These are phyloP conservation scores for Piromyces sp. DNA, from an alignment of 192 early-diverging fungal species.

Conservation along the genomic window DNA sequence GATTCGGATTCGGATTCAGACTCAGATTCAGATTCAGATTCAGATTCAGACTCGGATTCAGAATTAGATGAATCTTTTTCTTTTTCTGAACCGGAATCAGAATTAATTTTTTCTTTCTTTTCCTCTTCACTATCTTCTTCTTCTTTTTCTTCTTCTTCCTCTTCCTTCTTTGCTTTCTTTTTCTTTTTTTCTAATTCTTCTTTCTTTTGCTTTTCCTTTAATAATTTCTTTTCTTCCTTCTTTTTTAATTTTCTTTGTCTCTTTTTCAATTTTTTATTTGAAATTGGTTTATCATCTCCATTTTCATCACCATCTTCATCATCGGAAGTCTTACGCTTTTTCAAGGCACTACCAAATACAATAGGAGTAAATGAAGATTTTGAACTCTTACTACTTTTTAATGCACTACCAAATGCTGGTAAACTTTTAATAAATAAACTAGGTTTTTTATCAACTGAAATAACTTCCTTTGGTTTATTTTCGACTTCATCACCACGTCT, in stretches of 20 bases:
- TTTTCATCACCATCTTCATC: constrained; percentile 5
- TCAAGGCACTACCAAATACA: not conserved
- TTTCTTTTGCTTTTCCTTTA: not conserved
- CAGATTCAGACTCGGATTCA: not conserved
- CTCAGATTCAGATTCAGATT: not conserved
- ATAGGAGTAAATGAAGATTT: not conserved
- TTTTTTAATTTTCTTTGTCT: not conserved
- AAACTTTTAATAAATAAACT: not conserved
- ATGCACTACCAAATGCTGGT: constrained; percentile 17
- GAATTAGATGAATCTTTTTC: not conserved
- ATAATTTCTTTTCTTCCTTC: not conserved
- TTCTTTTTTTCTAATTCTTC: constrained; percentile 6
- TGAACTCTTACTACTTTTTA: not conserved
- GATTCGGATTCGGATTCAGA: not conserved
- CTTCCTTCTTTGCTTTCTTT: constrained; percentile 15
- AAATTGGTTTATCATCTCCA: not conserved
- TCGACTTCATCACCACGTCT: not conserved
- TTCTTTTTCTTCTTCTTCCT: constrained; percentile 3
- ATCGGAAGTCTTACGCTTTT: constrained; percentile 12
- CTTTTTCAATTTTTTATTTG: not conserved
- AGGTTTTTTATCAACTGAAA: not conserved
- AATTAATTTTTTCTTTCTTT: not conserved
- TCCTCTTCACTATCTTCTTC: constrained; percentile 4
- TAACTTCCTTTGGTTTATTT: not conserved
- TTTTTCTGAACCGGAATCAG: not conserved